These are phyloP conservation scores for Fusarium fracticaudum DNA, from an alignment of 2,329 filamentous ascomycete species.

Conservation along the genomic window DNA sequence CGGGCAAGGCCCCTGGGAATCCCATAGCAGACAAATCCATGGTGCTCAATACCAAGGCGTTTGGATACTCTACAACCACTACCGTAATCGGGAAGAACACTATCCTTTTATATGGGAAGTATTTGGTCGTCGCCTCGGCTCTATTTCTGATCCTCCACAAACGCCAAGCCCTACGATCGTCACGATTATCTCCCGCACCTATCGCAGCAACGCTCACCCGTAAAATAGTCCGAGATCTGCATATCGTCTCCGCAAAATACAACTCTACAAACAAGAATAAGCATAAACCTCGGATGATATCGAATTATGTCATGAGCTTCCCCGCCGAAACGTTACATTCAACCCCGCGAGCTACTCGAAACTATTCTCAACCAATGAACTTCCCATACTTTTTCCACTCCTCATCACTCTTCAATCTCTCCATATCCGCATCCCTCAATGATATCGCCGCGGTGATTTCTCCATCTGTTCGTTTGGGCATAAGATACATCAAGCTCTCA, in stretches of 20 bases:
- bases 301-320: background rate
- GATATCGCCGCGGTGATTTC: constrained; percentile 56
- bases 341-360: background rate
- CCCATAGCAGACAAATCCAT: constrained; percentile 4
- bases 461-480: constrained; percentile 56
- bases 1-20: constrained; percentile 8
- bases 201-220: background rate
- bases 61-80: too few relatives aligned
- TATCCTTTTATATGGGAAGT: too few relatives aligned
- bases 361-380: too few relatives aligned
- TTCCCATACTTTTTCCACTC: constrained; percentile 46
- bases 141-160: background rate
- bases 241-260: background rate
- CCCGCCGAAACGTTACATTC: background rate
- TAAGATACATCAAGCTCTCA: constrained; percentile 60
- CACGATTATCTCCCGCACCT: constrained; percentile 15
- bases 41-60: too few relatives aligned
- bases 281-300: background rate
- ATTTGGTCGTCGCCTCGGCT: too few relatives aligned
- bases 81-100: too few relatives aligned
- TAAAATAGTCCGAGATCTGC: constrained; percentile 10
- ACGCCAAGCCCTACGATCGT: constrained; percentile 20
- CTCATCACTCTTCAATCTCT: constrained; percentile 53
- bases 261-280: background rate
- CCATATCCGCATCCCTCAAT: constrained; percentile 59